Conservation (phyloP, 441 rosid species). For the Iberis amara region DNA sequence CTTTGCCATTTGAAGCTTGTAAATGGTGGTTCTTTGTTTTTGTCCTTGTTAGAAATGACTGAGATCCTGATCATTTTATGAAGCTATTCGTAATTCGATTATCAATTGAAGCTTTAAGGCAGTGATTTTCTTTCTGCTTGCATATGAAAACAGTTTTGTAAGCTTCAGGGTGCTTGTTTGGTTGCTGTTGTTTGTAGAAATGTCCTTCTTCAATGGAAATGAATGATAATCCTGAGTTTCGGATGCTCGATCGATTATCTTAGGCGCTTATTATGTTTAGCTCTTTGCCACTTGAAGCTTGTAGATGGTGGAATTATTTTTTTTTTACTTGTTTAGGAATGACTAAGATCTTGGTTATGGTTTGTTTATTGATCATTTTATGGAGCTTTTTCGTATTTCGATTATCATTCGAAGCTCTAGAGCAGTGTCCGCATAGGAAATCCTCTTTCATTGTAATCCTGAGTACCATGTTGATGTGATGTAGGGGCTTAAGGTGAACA, state of each 20-base stretch:
- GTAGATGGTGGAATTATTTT: too few relatives aligned
- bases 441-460: slow-evolving; percentile 7
- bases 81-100: too few relatives aligned
- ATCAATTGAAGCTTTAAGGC: too few relatives aligned
- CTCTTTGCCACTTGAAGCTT: slow-evolving; percentile 6
- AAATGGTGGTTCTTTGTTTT: too few relatives aligned
- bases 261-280: slow-evolving; percentile 3
- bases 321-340: background rate
- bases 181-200: slow-evolving; percentile 1
- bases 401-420: background rate
- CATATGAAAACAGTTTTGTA: background rate
- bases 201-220: background rate
- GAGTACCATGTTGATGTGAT: slow-evolving; percentile 18
- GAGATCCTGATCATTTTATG: too few relatives aligned
- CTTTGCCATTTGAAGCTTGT: background rate
- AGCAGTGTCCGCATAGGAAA: background rate
- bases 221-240: background rate
- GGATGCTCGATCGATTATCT: background rate
- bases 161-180: background rate
- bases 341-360: background rate
- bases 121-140: too few relatives aligned
- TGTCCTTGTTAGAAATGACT: too few relatives aligned
- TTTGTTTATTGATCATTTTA: background rate
- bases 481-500: slow-evolving; percentile 16
- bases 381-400: slow-evolving; percentile 11